Percentiles rank a stretch among this genome's conserved stretches.
Evolutionary conservation across 306 rosid genomes (phyloP).

Genomic region (Hippophae gyantsensis): DNA sequence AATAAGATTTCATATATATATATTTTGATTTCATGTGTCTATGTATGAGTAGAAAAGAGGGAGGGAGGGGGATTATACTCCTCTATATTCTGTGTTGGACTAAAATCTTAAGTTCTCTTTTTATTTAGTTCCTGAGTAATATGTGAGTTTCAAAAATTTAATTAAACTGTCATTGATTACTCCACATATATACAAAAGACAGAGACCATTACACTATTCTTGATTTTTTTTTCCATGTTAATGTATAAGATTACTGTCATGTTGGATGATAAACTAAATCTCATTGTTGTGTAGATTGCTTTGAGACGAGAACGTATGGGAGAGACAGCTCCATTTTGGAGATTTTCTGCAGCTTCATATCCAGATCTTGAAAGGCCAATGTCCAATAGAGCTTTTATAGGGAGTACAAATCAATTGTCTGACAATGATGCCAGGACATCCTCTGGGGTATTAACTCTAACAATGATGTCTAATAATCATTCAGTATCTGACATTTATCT

Average conservation of each 20-base stretch:
- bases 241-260: slow-evolving; percentile 2
- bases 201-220: background rate
- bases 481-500: too few species aligned
- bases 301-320: slow-evolving; percentile 53
- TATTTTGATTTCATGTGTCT: too few species aligned
- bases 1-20: too few species aligned
- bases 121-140: background rate
- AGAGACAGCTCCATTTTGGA: slow-evolving; percentile 58
- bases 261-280: slow-evolving; percentile 2
- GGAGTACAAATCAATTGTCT: slow-evolving; percentile 16
- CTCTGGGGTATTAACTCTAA: slow-evolving; percentile 24
- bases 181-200: background rate
- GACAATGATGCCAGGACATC: slow-evolving; percentile 15
- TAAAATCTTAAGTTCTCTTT: background rate
- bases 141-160: background rate
- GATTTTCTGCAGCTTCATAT: slow-evolving; percentile 48
- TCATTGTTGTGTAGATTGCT: slow-evolving; percentile 33
- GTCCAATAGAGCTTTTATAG: slow-evolving; percentile 16
- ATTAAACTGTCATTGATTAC: slow-evolving; percentile 4
- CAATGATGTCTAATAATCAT: too few species aligned
- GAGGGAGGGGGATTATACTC: too few species aligned
- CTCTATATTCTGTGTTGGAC: too few species aligned
- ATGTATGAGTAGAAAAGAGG: too few species aligned
- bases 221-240: background rate
- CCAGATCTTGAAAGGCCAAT: slow-evolving; percentile 41